Evolutionary conservation across 371 early-diverging fungal species (phyloP).

Genomic region (Smittium culicis): DNA sequence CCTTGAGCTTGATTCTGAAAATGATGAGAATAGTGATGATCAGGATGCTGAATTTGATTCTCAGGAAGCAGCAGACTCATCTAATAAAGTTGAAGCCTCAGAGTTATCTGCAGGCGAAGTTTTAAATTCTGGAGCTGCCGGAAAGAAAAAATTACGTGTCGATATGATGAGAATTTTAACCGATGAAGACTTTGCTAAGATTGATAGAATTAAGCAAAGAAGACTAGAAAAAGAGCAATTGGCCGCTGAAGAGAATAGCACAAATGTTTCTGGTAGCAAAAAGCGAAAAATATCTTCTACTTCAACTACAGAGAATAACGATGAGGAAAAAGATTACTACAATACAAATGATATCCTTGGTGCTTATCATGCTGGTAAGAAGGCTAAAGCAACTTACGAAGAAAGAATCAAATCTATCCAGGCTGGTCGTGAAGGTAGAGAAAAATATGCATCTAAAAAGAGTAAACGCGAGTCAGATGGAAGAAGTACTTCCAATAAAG

Average conservation of each 20-base stretch:
- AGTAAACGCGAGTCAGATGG: slow-evolving; percentile 58
- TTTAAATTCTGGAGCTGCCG: too few relatives aligned
- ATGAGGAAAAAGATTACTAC: slow-evolving; percentile 32
- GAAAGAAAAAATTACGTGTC: too few relatives aligned
- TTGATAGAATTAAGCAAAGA: slow-evolving; percentile 47
- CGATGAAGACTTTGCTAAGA: too few relatives aligned
- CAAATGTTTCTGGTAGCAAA: slow-evolving; percentile 29
- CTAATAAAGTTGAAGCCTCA: slow-evolving; percentile 29
- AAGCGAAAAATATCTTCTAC: slow-evolving; percentile 13
- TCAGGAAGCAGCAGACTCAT: too few relatives aligned
- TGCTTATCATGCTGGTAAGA: slow-evolving; percentile 52
- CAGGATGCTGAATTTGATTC: too few relatives aligned
- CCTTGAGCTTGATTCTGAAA: slow-evolving; percentile 36
- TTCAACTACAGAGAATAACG: slow-evolving; percentile 10
- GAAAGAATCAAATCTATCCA: slow-evolving; percentile 81
- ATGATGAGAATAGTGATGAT: too few relatives aligned
- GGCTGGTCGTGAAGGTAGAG: slow-evolving; percentile 77
- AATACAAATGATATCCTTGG: slow-evolving; percentile 59
- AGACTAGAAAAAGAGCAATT: slow-evolving; percentile 11
- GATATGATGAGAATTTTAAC: slow-evolving; percentile 60
- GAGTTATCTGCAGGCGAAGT: slow-evolving; percentile 25
- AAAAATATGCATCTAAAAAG: too few relatives aligned
- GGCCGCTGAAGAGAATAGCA: slow-evolving; percentile 20
- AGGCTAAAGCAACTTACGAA: slow-evolving; percentile 75
- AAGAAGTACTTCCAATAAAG: slow-evolving; percentile 70